Conservation (phyloP, 495 filamentous ascomycete genomes). For the Clavariopsis aquatica region DNA sequence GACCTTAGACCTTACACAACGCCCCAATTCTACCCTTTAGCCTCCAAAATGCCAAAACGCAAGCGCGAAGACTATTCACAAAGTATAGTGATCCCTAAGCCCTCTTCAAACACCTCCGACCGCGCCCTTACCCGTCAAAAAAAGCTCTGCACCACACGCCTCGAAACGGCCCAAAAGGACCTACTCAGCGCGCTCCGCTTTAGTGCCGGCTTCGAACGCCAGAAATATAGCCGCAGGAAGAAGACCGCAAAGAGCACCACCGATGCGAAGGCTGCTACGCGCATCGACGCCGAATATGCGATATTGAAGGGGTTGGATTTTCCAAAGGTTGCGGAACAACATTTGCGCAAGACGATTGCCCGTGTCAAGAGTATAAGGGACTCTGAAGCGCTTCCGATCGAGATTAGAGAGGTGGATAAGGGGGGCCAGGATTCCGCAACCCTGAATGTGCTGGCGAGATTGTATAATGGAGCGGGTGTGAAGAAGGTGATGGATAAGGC, state of each 20-base stretch:
- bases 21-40: neutral
- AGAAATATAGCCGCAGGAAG: conserved; percentile 76
- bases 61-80: conserved; percentile 10
- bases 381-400: conserved; percentile 49
- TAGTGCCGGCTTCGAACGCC: conserved; percentile 84
- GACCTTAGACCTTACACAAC: neutral
- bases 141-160: conserved; percentile 52
- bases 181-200: conserved; percentile 72
- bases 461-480: conserved; percentile 76
- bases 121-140: conserved; percentile 20
- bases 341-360: conserved; percentile 74
- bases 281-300: conserved; percentile 71
- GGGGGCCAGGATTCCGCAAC: conserved; percentile 51
- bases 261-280: conserved; percentile 45
- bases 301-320: conserved; percentile 81
- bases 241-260: conserved; percentile 62
- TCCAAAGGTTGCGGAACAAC: conserved; percentile 60
- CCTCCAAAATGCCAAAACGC: conserved; percentile 32
- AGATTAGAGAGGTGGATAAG: conserved; percentile 42
- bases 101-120: neutral
- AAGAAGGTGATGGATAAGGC: conserved; percentile 65
- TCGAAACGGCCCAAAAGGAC: conserved; percentile 59
- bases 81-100: neutral
- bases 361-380: conserved; percentile 70
- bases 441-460: conserved; percentile 75